These are phyloP conservation scores for Narthecium ossifragum DNA, from an alignment of 106 monocot genomes.

Conservation along the genomic window DNA sequence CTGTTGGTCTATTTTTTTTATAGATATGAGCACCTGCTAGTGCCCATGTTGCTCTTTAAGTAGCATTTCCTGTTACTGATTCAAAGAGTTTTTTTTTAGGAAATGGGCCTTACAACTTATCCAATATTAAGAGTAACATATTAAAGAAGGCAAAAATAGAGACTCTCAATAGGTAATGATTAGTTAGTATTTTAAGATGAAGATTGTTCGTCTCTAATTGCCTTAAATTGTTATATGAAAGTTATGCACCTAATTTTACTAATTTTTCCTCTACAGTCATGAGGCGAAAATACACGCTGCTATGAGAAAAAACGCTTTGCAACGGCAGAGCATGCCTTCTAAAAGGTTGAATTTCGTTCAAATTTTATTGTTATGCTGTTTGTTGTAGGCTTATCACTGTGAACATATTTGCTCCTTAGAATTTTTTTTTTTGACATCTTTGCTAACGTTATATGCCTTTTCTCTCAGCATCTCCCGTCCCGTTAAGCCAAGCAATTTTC, in stretches of 20 bases:
- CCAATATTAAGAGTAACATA: slow-evolving; percentile 60
- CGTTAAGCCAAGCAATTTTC: slow-evolving; percentile 6
- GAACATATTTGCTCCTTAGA: not conserved
- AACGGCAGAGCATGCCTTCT: slow-evolving; percentile 23
- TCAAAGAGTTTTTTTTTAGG: slow-evolving; percentile 21
- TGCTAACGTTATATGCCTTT: not conserved
- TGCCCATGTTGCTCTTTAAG: not conserved
- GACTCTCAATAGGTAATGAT: slow-evolving; percentile 52
- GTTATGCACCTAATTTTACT: not conserved
- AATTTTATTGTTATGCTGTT: not conserved
- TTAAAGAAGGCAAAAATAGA: slow-evolving; percentile 93
- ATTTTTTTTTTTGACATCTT: not conserved
- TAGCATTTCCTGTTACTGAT: not conserved
- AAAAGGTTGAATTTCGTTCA: slow-evolving; percentile 19
- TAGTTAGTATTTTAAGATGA: not conserved
- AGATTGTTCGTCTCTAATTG: not conserved
- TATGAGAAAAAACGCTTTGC: slow-evolving; percentile 35
- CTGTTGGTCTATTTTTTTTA: not conserved
- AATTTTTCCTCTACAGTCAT: slow-evolving; percentile 19
- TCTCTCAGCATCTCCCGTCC: slow-evolving; percentile 18
- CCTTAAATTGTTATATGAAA: not conserved
- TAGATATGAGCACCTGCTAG: not conserved
- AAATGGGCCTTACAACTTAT: slow-evolving; percentile 37
- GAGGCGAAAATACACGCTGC: slow-evolving; percentile 47
- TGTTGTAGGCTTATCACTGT: not conserved